Conservation (phyloP, 2,329 filamentous ascomycete genomes). For the Thyridium curvatum region DNA sequence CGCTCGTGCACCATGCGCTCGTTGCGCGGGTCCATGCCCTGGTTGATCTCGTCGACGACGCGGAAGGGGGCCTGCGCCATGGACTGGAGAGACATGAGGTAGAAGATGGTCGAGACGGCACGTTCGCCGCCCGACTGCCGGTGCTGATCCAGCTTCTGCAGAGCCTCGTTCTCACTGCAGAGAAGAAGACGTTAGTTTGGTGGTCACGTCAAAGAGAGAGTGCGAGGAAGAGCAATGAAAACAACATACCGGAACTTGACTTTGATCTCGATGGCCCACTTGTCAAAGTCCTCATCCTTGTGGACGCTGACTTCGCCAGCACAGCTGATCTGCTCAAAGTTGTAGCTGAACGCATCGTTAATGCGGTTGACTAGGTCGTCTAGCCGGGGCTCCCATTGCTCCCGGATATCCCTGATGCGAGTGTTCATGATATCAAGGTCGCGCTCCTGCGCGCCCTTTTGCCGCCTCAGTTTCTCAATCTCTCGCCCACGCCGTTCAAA, state of each 20-base stretch:
- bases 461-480: conserved; percentile 58
- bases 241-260: conserved; percentile 80
- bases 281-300: conserved; percentile 89
- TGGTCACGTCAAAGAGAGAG: conserved; percentile 10
- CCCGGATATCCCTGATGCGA: conserved; percentile 60
- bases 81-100: conserved; percentile 94
- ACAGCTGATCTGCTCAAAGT: conserved; percentile 90
- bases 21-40: conserved; percentile 98
- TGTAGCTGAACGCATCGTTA: conserved; percentile 85
- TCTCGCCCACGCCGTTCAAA: conserved; percentile 67
- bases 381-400: conserved; percentile 76
- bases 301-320: conserved; percentile 83
- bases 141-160: conserved; percentile 82
- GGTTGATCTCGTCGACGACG: conserved; percentile 98
- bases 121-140: conserved; percentile 95
- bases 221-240: too few species aligned
- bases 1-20: conserved; percentile 97
- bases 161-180: conserved; percentile 65
- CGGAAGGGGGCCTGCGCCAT: conserved; percentile 93
- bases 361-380: conserved; percentile 75
- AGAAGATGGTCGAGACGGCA: conserved; percentile 96
- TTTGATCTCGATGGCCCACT: conserved; percentile 89
- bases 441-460: conserved; percentile 47
- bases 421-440: conserved; percentile 48
- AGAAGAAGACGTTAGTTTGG: neutral